Evolutionary conservation across 2,329 filamentous ascomycete species (phyloP), one percentile per base, ranked within the genome.

Genomic region (Onygena corvina): DNA sequence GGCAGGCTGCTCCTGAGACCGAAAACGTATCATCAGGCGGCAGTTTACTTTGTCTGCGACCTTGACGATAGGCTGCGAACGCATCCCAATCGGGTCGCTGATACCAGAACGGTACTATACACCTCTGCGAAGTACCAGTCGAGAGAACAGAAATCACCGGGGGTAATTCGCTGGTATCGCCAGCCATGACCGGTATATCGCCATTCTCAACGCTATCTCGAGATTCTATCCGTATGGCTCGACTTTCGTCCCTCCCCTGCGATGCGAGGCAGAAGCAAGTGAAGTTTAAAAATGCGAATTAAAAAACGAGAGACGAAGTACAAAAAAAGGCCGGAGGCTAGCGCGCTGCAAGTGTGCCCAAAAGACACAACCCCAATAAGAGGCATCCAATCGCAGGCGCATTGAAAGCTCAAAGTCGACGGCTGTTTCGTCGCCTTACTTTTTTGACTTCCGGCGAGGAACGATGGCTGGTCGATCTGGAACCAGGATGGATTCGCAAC

Each of bases 311-410:
- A 33, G 12, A 30, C 42, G 25, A 31, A 46, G 16, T 46, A 29
- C 25, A 46, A 30, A 30, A 33, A 21, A 18, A 33, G 42, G 42
- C 12, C 29, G 11, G 16, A 23, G 23, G 51, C 34, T 46, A 42
- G 45, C 52, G 36, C 36, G 50, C 48, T 52, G 54, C 54, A 56
- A 33, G 54, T 53, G 30, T 56, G 53, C 54, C 54, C 54, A 56
- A 56, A 50, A 44, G 23, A 46, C n/a, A 31, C 42, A 46, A 40
- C 33, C 47, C 52, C 47, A 57, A 56, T 55, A 49, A 54, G 53
- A 61, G 64, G 62, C 63, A 63, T 60, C 63, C 62, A 65, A 65
- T 65, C 49, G 56, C 49, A 48, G 49, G 16, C 33, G 20, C 34
- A 51, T 56, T 55, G 52, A 58, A 56, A 58, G 59, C 57, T 61